Conservation (phyloP, 768 basidiomycete genomes). For the Agaricus subrufescens region DNA sequence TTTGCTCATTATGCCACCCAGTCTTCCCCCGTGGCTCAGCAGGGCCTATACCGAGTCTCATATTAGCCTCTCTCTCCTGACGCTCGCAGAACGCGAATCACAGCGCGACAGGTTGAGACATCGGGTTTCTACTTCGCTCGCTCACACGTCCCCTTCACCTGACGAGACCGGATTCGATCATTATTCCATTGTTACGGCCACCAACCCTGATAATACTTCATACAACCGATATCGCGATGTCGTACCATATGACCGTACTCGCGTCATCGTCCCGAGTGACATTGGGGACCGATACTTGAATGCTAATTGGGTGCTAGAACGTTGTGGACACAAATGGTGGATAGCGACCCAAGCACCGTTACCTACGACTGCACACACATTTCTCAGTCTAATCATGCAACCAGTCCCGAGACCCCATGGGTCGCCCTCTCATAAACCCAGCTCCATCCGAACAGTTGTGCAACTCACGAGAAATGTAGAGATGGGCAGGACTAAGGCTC, state of each 20-base stretch:
- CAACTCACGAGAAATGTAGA: slow-evolving; percentile 79
- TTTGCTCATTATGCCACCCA: neutral
- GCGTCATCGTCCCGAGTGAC: slow-evolving; percentile 46
- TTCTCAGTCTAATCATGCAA: slow-evolving; percentile 65
- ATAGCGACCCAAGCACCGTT: slow-evolving; percentile 84
- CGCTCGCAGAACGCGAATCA: slow-evolving; percentile 31
- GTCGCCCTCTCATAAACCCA: slow-evolving; percentile 19
- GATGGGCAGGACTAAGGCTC: slow-evolving; percentile 64
- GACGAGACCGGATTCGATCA: slow-evolving; percentile 28
- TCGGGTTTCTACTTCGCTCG: neutral
- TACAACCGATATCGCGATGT: slow-evolving; percentile 73
- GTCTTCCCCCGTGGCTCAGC: slow-evolving; percentile 25
- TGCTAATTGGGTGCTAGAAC: slow-evolving; percentile 81
- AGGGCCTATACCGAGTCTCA: slow-evolving; percentile 17
- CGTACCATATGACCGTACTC: slow-evolving; percentile 77
- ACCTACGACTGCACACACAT: slow-evolving; percentile 63
- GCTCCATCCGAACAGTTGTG: slow-evolving; percentile 68
- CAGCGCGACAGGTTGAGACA: slow-evolving; percentile 26
- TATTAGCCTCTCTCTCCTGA: slow-evolving; percentile 25
- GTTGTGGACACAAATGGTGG: slow-evolving; percentile 72
- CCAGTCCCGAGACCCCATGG: slow-evolving; percentile 32
- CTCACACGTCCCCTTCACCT: neutral
- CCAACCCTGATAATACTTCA: slow-evolving; percentile 33
- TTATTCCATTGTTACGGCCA: slow-evolving; percentile 56
- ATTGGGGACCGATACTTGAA: slow-evolving; percentile 61